Evolutionary conservation across 441 rosid species (phyloP), one percentile per base, ranked within the genome.

Genomic region (Bocquillonia castaneifolia): DNA sequence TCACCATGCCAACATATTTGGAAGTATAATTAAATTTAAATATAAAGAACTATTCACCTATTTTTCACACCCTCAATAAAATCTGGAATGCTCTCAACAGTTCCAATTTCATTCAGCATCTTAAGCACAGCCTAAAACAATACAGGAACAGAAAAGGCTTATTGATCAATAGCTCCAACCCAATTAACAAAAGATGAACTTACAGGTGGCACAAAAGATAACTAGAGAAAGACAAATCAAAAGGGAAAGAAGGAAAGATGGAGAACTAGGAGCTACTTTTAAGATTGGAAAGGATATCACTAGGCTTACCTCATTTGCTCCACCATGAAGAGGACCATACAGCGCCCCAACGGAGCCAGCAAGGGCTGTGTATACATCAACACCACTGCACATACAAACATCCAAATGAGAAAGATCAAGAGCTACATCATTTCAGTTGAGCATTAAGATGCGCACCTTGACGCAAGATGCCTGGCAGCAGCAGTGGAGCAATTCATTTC

Each of bases 401-500:
- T 48, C 28, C 8, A 17, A 22, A 32, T 66, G 47, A 39, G 39
- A 63, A 68, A 48, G 47, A 37, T 25, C 36, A 53, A 20, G 8
- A 26, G 22, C 54, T 13, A 37, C 53, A 64, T 71, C 23, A 62
- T 51, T 42, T 69, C 58, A 42, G 64, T 32, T 48, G 28, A 53
- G 61, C 1, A 64, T 47, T 69, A 64, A 69, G 58, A 69, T 66
- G 56, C 67, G 34, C 79, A 88, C 99, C 99, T 87, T 55, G 97
- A 94, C 40, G 98, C 97, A 75, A 94, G 99, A 82, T 94, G 99
- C 55, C 96, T 87, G 40, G 97, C 99, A 82, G 99, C 98, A 74
- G 98, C 76, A 29, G 99, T 92, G 8, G 98, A 92, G 70, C 99
- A 94, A 74, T 94, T 92, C 99, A 94, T 93, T 77, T 93, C 98